Conservation (phyloP, 768 basidiomycete genomes). For the Heimioporus sp. region DNA sequence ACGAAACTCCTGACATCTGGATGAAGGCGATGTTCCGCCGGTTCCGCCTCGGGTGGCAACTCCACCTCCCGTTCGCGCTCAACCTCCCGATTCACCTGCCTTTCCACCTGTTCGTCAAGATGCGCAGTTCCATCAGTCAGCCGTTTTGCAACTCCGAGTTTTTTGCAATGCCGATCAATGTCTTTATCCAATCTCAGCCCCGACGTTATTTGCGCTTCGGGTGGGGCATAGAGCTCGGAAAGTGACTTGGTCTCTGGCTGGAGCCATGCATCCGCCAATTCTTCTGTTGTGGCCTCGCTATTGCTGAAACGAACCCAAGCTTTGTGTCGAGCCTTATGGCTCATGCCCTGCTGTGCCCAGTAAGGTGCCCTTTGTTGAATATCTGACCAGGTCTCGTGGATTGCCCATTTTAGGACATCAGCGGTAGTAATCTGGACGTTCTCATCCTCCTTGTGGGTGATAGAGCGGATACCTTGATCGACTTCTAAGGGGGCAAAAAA, state of each 20-base stretch:
- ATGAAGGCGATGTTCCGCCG: constrained; percentile 1
- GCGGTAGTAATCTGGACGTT: background rate
- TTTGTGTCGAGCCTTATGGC: background rate
- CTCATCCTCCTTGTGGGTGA: constrained; percentile 4
- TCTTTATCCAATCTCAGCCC: background rate
- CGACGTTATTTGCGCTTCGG: background rate
- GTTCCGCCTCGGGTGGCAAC: background rate
- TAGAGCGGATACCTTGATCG: background rate
- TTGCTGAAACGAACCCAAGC: constrained; percentile 13
- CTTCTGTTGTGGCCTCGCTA: background rate
- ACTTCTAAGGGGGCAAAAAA: background rate
- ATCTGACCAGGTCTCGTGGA: constrained; percentile 41
- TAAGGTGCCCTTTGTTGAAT: constrained; percentile 36
- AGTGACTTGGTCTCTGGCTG: constrained; percentile 36
- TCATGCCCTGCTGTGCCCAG: constrained; percentile 38
- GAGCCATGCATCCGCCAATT: constrained; percentile 32
- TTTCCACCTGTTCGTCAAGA: constrained; percentile 44
- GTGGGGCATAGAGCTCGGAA: constrained; percentile 31
- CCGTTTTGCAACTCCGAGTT: constrained; percentile 10
- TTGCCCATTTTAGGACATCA: constrained; percentile 44
- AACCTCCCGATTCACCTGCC: background rate
- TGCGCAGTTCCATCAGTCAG: background rate
- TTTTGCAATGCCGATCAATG: constrained; percentile 2
- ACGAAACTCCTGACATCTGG: constrained; percentile 1
- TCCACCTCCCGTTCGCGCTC: background rate